These are phyloP conservation scores for Heterobasidion parviporum DNA, from an alignment of 1,284 basidiomycete species.

Conservation along the genomic window DNA sequence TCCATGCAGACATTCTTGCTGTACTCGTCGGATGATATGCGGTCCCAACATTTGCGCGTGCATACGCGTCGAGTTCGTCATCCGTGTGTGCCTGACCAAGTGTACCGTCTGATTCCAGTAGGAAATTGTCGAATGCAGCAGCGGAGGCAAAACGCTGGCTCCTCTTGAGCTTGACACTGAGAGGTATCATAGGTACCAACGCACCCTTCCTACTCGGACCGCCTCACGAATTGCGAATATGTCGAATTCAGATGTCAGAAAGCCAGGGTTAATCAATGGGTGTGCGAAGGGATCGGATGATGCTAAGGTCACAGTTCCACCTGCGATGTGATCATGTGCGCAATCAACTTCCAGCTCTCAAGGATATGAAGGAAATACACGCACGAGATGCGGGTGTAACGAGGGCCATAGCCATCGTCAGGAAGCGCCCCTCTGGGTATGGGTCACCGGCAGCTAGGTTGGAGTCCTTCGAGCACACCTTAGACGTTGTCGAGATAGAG, in stretches of 20 bases:
- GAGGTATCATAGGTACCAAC: not conserved
- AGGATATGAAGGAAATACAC: not conserved
- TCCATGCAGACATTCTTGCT: not conserved
- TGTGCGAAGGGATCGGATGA: constrained; percentile 13
- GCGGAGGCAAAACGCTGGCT: not conserved
- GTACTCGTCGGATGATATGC: not conserved
- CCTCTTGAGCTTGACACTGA: not conserved
- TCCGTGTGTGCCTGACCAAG: constrained; percentile 15
- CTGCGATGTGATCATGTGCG: constrained; percentile 9
- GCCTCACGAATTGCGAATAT: not conserved
- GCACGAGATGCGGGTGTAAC: constrained; percentile 14
- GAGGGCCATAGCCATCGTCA: constrained; percentile 10
- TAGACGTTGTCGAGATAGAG: not conserved
- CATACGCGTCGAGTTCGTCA: constrained; percentile 8
- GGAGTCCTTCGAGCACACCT: not conserved
- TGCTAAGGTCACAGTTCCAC: constrained; percentile 14
- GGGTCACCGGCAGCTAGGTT: not conserved
- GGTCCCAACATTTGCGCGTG: constrained; percentile 3
- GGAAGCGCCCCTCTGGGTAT: not conserved
- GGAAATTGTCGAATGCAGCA: not conserved
- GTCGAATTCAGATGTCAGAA: not conserved
- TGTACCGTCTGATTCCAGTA: constrained; percentile 2
- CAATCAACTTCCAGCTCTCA: not conserved
- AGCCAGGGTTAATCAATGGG: constrained; percentile 14
- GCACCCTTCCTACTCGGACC: not conserved